Conservation (phyloP, 2,329 filamentous ascomycete species). For the Ophiostoma himal-ulmi region DNA sequence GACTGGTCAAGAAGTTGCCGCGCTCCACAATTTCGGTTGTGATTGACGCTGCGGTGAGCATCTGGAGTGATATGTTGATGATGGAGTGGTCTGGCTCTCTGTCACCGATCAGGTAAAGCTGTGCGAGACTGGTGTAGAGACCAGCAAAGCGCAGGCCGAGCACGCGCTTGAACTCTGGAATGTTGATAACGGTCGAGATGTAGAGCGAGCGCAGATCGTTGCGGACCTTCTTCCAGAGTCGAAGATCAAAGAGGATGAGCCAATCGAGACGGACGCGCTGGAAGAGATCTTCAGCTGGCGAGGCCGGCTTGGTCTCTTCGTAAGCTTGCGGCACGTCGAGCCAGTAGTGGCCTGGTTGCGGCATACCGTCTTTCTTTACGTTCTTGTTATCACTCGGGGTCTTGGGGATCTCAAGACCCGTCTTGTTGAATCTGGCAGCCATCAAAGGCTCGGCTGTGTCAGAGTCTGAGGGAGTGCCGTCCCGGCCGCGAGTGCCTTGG, state of each 20-base stretch:
- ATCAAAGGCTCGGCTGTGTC: conserved; percentile 65
- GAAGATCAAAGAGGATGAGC: conserved; percentile 87
- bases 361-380: conserved; percentile 35
- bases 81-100: conserved; percentile 97
- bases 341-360: conserved; percentile 73
- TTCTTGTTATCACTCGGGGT: conserved; percentile 57
- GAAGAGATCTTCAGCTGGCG: conserved; percentile 78
- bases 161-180: conserved; percentile 93
- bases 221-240: conserved; percentile 93
- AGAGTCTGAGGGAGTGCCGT: conserved; percentile 65
- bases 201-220: conserved; percentile 89
- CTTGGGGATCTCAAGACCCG: conserved; percentile 68
- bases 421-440: conserved; percentile 56
- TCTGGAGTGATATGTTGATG: conserved; percentile 93
- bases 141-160: conserved; percentile 90
- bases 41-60: conserved; percentile 94
- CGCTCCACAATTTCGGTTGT: conserved; percentile 91
- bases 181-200: conserved; percentile 91
- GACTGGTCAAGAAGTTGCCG: conserved; percentile 89
- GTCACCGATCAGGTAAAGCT: conserved; percentile 92
- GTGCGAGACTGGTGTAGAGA: conserved; percentile 86
- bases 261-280: conserved; percentile 87
- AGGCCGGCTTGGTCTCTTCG: conserved; percentile 54
- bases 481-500: conserved; percentile 42
- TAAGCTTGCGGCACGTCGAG: conserved; percentile 70